phyloP scores from a whole-genome alignment of 208 protist genomes.

The Naegleria fowleri region DNA sequence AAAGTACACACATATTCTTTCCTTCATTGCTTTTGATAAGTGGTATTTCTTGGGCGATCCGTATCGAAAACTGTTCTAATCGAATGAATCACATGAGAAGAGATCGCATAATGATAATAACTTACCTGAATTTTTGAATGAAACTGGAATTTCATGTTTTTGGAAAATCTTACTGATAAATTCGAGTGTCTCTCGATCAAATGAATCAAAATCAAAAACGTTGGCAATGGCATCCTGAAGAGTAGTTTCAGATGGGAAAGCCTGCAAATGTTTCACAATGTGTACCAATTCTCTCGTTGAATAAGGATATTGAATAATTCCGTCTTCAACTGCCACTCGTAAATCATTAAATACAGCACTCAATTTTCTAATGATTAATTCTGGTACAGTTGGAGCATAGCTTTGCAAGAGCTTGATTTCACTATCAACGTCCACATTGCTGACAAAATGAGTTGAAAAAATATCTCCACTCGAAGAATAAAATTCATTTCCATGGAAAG shows the following conservation, averaged over 20 bases:
- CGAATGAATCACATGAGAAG: too few species aligned
- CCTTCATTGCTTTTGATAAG: neutral
- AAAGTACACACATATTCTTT: neutral
- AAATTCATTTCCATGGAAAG: constrained; percentile 89
- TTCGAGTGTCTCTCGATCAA: constrained; percentile 2
- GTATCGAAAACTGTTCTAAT: neutral
- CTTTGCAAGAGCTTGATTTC: constrained; percentile 67
- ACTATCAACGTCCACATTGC: constrained; percentile 71
- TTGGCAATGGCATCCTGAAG: constrained; percentile 32
- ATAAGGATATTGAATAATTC: constrained; percentile 77
- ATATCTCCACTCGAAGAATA: constrained; percentile 79
- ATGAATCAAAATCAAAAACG: constrained; percentile 39
- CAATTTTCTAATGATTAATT: constrained; percentile 53
- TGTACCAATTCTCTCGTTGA: constrained; percentile 84
- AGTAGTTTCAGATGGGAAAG: constrained; percentile 68
- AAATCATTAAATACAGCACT: constrained; percentile 67
- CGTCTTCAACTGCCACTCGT: constrained; percentile 62
- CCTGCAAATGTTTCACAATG: constrained; percentile 79
- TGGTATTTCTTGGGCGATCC: neutral
- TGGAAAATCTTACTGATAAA: constrained; percentile 6
- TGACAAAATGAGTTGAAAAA: constrained; percentile 77
- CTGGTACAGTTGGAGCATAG: constrained; percentile 62
- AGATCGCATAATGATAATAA: neutral
- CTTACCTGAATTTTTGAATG: neutral
- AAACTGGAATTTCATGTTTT: constrained; percentile 26